A percentile compares a stretch with the other conserved stretches of the same genome.
These are phyloP conservation scores for Pleurotus tuber-regium DNA, from an alignment of 768 basidiomycete species.

Conservation along the genomic window DNA sequence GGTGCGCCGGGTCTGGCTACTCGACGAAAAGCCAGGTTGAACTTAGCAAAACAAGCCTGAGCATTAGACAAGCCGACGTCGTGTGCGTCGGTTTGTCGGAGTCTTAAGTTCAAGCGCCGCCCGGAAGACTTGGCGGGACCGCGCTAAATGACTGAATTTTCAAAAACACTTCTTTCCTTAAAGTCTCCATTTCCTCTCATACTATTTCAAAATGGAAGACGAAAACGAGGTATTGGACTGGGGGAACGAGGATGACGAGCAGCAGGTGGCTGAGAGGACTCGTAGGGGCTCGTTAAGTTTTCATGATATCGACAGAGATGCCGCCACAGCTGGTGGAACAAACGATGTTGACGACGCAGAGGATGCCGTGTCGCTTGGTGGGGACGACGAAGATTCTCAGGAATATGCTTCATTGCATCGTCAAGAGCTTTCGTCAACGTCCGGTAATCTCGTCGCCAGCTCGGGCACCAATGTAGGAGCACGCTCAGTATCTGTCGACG, in stretches of 20 bases:
- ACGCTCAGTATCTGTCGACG: not conserved
- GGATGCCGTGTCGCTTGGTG: conserved; percentile 68
- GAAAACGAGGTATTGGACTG: conserved; percentile 73
- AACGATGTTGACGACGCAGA: conserved; percentile 52
- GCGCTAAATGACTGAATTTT: conserved; percentile 2
- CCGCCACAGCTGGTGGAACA: conserved; percentile 18
- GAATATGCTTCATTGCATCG: conserved; percentile 40
- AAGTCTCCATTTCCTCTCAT: no score
- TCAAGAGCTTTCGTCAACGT: conserved; percentile 11
- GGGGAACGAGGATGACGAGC: conserved; percentile 48
- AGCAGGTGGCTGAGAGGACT: conserved; percentile 14
- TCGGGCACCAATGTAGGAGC: not conserved
- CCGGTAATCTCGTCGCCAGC: not conserved
- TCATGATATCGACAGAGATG: conserved; percentile 21
- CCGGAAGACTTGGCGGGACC: conserved; percentile 11
- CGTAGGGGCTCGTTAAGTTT: conserved; percentile 2
- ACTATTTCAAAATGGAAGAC: no score
- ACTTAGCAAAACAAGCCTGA: not conserved
- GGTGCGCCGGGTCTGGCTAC: conserved; percentile 15
- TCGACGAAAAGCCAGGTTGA: conserved; percentile 19
- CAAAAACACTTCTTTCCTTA: conserved; percentile 14
- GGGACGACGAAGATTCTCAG: conserved; percentile 61
- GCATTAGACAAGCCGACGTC: not conserved
- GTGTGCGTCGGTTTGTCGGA: conserved; percentile 1
- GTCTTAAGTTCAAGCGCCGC: conserved; percentile 1